Conservation (phyloP, 164 flowering plant species). For the Brasenia schreberi region DNA sequence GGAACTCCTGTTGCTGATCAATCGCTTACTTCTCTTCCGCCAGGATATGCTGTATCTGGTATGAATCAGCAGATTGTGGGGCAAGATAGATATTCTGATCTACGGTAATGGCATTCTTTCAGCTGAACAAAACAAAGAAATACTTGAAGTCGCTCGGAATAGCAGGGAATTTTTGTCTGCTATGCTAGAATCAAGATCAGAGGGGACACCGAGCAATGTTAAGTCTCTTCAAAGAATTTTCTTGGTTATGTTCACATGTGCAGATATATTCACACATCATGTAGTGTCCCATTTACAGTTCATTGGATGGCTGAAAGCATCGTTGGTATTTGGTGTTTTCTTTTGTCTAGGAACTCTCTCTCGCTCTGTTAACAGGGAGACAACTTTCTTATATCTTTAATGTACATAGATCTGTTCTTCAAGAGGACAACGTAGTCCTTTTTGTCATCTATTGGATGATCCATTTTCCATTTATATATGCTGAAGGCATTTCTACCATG, state of each 20-base stretch:
- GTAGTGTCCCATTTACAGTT: background rate
- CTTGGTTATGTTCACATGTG: background rate
- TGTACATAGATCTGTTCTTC: too few species aligned
- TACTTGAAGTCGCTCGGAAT: slow-evolving; percentile 49
- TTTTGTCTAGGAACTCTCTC: too few species aligned
- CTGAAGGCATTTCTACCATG: too few species aligned
- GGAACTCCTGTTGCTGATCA: slow-evolving; percentile 26
- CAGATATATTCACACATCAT: background rate
- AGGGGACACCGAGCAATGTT: slow-evolving; percentile 45
- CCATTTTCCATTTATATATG: too few species aligned
- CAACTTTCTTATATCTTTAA: too few species aligned
- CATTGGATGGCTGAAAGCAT: background rate
- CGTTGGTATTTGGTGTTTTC: background rate
- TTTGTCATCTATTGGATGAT: too few species aligned
- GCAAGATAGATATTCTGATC: slow-evolving; percentile 9
- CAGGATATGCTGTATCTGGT: slow-evolving; percentile 38
- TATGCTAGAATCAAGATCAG: slow-evolving; percentile 37
- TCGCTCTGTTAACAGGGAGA: too few species aligned
- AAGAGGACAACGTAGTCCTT: too few species aligned
- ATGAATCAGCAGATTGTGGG: slow-evolving; percentile 17
- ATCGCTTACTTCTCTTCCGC: slow-evolving; percentile 35
- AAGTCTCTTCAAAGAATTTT: slow-evolving; percentile 3
- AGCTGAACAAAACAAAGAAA: slow-evolving; percentile 53
- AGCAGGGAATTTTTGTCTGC: slow-evolving; percentile 65
- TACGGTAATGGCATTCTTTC: slow-evolving; percentile 25